Evolutionary conservation across 2,329 filamentous ascomycete species (phyloP).

Genomic region (Arthrobotrys pseudoclavata): DNA sequence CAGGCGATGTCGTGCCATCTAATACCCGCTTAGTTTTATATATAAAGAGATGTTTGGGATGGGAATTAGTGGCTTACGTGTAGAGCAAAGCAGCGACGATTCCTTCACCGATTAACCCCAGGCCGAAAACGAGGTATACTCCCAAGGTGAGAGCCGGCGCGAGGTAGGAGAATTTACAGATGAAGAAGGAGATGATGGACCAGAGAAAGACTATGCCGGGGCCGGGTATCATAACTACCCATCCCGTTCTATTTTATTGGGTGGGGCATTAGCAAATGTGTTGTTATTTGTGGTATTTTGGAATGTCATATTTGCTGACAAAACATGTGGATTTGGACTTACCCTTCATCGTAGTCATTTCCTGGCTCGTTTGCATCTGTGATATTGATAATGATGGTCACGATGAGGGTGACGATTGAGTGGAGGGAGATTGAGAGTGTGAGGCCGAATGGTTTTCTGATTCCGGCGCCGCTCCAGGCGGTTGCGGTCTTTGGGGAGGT

Average conservation of each 20-base stretch:
- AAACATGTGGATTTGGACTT: neutral
- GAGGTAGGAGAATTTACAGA: constrained; percentile 28
- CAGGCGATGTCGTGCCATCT: constrained; percentile 51
- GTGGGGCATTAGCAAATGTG: neutral
- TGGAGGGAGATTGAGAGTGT: constrained; percentile 20
- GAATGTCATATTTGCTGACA: neutral
- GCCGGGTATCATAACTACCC: constrained; percentile 48
- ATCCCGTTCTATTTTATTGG: constrained; percentile 30
- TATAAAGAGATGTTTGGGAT: no score
- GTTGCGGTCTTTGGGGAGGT: constrained; percentile 36
- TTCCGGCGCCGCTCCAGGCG: constrained; percentile 35
- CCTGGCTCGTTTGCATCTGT: constrained; percentile 40
- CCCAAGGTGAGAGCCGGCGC: constrained; percentile 16
- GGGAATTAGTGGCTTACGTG: constrained; percentile 15
- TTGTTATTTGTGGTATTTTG: constrained; percentile 12
- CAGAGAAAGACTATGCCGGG: constrained; percentile 28
- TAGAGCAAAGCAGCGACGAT: constrained; percentile 28
- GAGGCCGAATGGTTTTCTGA: constrained; percentile 21
- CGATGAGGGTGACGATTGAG: constrained; percentile 29
- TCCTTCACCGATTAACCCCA: constrained; percentile 32
- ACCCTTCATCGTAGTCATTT: constrained; percentile 50
- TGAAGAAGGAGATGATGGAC: constrained; percentile 18
- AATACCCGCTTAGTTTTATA: neutral
- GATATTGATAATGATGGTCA: constrained; percentile 45
- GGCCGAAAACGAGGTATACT: constrained; percentile 20